Conservation (phyloP, 1,284 basidiomycete species). For the Ceratobasidium sp. region DNA sequence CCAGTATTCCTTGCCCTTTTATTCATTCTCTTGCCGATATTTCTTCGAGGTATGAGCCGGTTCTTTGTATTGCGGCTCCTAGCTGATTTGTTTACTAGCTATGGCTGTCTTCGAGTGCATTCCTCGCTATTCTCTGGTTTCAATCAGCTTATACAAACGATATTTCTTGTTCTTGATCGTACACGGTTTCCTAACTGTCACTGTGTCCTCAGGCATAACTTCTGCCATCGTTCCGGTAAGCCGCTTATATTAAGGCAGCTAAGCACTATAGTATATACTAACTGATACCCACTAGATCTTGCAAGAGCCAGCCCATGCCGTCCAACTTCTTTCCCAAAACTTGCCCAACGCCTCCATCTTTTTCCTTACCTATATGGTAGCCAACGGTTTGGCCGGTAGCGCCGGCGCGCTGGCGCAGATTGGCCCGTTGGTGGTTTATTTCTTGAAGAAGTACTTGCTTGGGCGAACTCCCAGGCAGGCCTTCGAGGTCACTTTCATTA, state of each 20-base stretch:
- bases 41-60: conserved; percentile 68
- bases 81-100: conserved; percentile 54
- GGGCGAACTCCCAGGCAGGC: conserved; percentile 86
- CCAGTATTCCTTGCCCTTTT: conserved; percentile 87
- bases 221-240: conserved; percentile 59
- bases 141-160: conserved; percentile 91
- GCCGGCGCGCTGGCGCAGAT: conserved; percentile 87
- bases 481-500: conserved; percentile 46
- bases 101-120: conserved; percentile 85
- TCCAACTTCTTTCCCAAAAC: conserved; percentile 76
- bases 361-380: conserved; percentile 84
- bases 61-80: not conserved
- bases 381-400: conserved; percentile 73
- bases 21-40: conserved; percentile 91
- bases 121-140: conserved; percentile 83
- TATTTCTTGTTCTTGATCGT: conserved; percentile 95
- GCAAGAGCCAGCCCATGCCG: conserved; percentile 72
- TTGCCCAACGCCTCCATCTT: conserved; percentile 91
- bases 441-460: conserved; percentile 86
- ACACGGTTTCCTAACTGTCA: conserved; percentile 92
- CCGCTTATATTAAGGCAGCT: not conserved
- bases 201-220: conserved; percentile 84
- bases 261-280: not conserved
- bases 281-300: conserved; percentile 69
- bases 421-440: conserved; percentile 82